A percentile compares a stretch with the other conserved stretches of the same genome.
phyloP scores from a whole-genome alignment of 2,329 filamentous ascomycete species.

The Phyllosticta citriasiana region DNA sequence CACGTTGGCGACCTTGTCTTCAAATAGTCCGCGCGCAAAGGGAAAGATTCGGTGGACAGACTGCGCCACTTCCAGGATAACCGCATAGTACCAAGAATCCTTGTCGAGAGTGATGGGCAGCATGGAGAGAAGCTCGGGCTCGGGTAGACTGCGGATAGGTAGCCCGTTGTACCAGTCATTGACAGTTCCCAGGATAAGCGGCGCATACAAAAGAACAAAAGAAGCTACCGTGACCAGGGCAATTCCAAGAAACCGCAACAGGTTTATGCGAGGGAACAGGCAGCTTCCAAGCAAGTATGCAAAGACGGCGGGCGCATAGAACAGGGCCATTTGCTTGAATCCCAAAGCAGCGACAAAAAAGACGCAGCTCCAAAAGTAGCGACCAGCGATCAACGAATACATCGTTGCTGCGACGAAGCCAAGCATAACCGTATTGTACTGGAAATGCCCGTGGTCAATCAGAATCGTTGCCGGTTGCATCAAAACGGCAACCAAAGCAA shows the following conservation, averaged over 20 bases:
- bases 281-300: slow-evolving; percentile 83
- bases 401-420: slow-evolving; percentile 79
- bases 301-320: slow-evolving; percentile 90
- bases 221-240: slow-evolving; percentile 60
- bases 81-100: slow-evolving; percentile 60
- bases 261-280: slow-evolving; percentile 60
- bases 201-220: slow-evolving; percentile 66
- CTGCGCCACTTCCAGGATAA: slow-evolving; percentile 70
- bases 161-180: slow-evolving; percentile 60
- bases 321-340: slow-evolving; percentile 99
- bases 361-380: slow-evolving; percentile 78
- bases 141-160: slow-evolving; percentile 46
- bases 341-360: slow-evolving; percentile 92
- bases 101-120: slow-evolving; percentile 48
- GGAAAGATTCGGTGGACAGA: slow-evolving; percentile 89
- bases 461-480: slow-evolving; percentile 87
- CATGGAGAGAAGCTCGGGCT: slow-evolving; percentile 54
- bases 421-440: slow-evolving; percentile 98
- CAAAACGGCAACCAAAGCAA: slow-evolving; percentile 80
- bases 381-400: slow-evolving; percentile 77
- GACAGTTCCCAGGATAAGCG: slow-evolving; percentile 61
- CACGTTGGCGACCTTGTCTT: slow-evolving; percentile 97
- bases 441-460: slow-evolving; percentile 91
- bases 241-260: slow-evolving; percentile 62
- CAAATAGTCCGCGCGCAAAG: slow-evolving; percentile 89